These are phyloP conservation scores for Ephemerocybe angulata DNA, from an alignment of 768 basidiomycete species.

Conservation along the genomic window DNA sequence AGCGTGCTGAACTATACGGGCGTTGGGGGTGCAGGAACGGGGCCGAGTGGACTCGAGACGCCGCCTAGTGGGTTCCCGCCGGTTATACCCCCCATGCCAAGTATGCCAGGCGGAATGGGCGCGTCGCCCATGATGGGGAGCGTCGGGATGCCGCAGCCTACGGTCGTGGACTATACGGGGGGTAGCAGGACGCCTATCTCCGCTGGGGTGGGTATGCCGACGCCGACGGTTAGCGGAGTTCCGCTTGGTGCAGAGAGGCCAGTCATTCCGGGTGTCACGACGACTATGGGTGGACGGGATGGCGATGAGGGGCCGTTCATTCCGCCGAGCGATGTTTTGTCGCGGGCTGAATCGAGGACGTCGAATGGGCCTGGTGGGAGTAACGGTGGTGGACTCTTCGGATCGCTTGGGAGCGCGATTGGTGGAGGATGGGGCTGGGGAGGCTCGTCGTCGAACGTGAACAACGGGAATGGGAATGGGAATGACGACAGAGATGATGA, in stretches of 20 bases:
- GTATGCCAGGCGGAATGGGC: background rate
- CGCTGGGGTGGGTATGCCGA: background rate
- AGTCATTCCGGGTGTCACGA: conserved; percentile 2
- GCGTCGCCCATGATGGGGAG: background rate
- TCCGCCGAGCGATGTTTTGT: background rate
- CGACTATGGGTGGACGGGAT: background rate
- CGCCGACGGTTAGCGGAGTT: background rate
- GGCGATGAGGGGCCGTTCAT: background rate
- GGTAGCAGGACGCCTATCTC: background rate
- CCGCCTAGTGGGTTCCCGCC: conserved; percentile 2
- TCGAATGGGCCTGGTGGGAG: background rate
- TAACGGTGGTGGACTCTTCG: background rate
- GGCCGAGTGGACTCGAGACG: background rate
- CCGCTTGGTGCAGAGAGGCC: background rate
- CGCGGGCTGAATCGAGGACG: background rate
- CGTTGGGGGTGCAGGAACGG: background rate
- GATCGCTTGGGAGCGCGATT: background rate
- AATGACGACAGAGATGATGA: background rate
- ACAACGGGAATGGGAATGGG: background rate
- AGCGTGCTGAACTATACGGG: conserved; percentile 5
- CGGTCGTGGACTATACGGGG: conserved; percentile 6
- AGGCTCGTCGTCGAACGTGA: background rate
- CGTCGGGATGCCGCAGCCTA: conserved; percentile 6
- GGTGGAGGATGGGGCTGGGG: background rate
- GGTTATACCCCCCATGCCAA: background rate